Conservation (phyloP, 2,329 filamentous ascomycete species). For the Phoma sp. region DNA sequence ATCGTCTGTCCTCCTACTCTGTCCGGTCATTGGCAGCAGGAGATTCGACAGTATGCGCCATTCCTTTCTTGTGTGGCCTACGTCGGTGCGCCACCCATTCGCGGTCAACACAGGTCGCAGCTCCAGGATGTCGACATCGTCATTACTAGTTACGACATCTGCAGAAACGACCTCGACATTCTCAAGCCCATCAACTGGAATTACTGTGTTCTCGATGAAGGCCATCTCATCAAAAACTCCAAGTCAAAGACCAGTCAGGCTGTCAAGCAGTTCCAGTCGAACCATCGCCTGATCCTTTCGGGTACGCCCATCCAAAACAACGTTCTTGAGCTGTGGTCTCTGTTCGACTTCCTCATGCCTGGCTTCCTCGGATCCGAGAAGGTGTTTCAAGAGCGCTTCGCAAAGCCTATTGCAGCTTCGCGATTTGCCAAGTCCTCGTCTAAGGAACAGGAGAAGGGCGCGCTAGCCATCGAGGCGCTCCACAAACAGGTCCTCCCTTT, state of each 20-base stretch:
- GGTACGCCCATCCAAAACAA: slow-evolving; percentile 99
- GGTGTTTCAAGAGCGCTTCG: slow-evolving; percentile 94
- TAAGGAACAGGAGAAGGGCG: slow-evolving; percentile 96
- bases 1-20: slow-evolving; percentile 96
- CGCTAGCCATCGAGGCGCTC: slow-evolving; percentile 93
- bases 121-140: slow-evolving; percentile 87
- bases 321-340: slow-evolving; percentile 93
- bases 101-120: slow-evolving; percentile 71
- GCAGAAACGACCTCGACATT: slow-evolving; percentile 90
- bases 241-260: slow-evolving; percentile 94
- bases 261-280: slow-evolving; percentile 87
- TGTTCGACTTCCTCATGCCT: slow-evolving; percentile 99
- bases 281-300: slow-evolving; percentile 94
- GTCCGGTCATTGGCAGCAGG: slow-evolving; percentile 98
- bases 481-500: slow-evolving; percentile 98
- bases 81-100: slow-evolving; percentile 84
- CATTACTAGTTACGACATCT: slow-evolving; percentile 97
- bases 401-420: slow-evolving; percentile 92
- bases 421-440: slow-evolving; percentile 97
- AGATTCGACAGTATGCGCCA: slow-evolving; percentile 93
- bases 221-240: slow-evolving; percentile 98
- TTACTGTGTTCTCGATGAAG: slow-evolving; percentile 95
- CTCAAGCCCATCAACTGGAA: slow-evolving; percentile 90
- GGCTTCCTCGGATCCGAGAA: slow-evolving; percentile 96
- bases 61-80: slow-evolving; percentile 91